Evolutionary conservation across 148 eudicot species (phyloP), one percentile per base, ranked within the genome.

Genomic region (Nepenthes gracilis): DNA sequence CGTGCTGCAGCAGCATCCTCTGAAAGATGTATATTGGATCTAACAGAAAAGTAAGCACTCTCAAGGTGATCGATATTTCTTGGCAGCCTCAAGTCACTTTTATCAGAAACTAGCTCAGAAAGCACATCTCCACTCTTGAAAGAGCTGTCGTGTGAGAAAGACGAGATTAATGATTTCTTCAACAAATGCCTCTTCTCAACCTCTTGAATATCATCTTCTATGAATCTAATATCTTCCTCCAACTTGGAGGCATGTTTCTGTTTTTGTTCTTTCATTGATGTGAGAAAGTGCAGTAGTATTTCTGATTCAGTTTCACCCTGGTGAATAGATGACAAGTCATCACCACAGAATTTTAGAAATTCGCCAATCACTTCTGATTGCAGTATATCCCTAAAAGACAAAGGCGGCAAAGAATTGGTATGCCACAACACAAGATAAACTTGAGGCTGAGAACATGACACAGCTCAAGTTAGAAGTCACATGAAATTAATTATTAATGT

Each of bases 201-300:
- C 75, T 94, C 97, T 74, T 75, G 60, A 67, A 89, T 76, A 75
- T 94, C 99, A 43, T 87, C 73, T 76, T 94, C 87, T 54, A 89
- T 68, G 67, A 76, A 79, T 43, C 77, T 76, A 57, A 91, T 70
- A 55, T 87, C 90, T 72, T 74, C 83, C 51, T 65, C 73, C 77
- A 88, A 74, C 66, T 78, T 80, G 35, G 75, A 72, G 38, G 76
- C 83, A 55, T 74, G 80, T 50, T 79, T 86, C 64, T 86, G 81
- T 64, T 84, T 86, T 61, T 82, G 78, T 32, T 86, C 88, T 75
- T 78, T 70, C 59, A 78, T 34, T 40, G 83, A 72, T 58, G 32
- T n/a, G 58, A 90, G 95, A 61, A 90, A 90, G 77, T 84, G 72
- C 54, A 70, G 67, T 58, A 90, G 76, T n/a, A 86, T 32, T 37